Evolutionary conservation across 345 rosid genomes (phyloP), one percentile per base, ranked within the genome.

Genomic region (Stellera chamaejasme): DNA sequence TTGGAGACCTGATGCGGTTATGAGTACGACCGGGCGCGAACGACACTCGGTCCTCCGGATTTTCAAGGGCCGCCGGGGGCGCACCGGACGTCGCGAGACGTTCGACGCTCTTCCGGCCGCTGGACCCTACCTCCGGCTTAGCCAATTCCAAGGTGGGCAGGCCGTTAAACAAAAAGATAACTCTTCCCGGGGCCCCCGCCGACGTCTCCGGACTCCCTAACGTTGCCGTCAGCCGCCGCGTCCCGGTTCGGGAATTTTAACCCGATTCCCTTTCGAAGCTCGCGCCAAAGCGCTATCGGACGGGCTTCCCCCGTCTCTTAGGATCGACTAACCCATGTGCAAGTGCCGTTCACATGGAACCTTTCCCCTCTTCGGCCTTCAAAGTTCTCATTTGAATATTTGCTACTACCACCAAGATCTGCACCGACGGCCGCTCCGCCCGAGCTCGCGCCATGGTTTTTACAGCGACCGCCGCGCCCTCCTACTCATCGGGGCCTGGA

Each of bases 91-190:
- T n/a, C n/a, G n/a, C n/a, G n/a, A n/a, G n/a, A n/a, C n/a, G n/a
- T n/a, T n/a, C n/a, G n/a, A n/a, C n/a, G n/a, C 47, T 9, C 3
- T 10, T 45, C 1, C 47, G 2, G 2, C 48, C 14, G 47, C 47
- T 44, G 47, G 6, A 44, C 47, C 47, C 47, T 44, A 44, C 47
- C 47, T 44, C 47, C 47, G 52, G 52, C 52, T 48, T 10, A 48
- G 52, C 52, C 52, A 10, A 6, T 48, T 48, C 52, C 52, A 48
- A 23, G 52, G 52, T 48, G 52, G 52, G 52, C 52, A 48, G 19
- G 52, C 52, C 19, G 52, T 48, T 48, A 48, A 12, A 48, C 52
- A 48, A 16, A 48, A 48, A 48, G 23, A 48, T 16, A 48, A 13
- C 2, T 2, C 2, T 2, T 1, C 2, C 2, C 47, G 47, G 14